Percentiles rank a stretch among this genome's conserved stretches.
These are phyloP conservation scores for Scedosporium apiospermum DNA, from an alignment of 2,329 filamentous ascomycete species.

Conservation along the genomic window DNA sequence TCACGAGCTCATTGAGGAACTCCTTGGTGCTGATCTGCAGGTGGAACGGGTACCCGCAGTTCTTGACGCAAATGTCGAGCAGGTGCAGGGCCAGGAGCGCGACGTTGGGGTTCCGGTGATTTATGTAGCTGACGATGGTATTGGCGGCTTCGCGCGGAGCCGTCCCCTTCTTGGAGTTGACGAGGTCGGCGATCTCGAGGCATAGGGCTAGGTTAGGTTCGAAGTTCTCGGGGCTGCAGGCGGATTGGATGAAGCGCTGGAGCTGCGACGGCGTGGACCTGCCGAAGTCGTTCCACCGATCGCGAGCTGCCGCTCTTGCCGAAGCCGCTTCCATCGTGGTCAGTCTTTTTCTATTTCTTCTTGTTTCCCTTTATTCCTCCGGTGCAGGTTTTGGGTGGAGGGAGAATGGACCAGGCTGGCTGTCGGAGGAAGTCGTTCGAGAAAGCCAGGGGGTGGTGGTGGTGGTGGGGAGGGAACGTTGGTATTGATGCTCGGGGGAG, in stretches of 20 bases:
- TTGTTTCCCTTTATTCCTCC: neutral
- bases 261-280: conserved; percentile 75
- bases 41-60: conserved; percentile 98
- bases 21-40: conserved; percentile 98
- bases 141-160: conserved; percentile 91
- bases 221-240: conserved; percentile 94
- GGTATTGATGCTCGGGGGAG: too few relatives aligned
- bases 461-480: too few relatives aligned
- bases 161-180: conserved; percentile 95
- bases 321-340: conserved; percentile 81
- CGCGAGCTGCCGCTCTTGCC: conserved; percentile 87
- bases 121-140: conserved; percentile 87
- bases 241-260: conserved; percentile 91
- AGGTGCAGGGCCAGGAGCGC: conserved; percentile 81
- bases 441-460: too few relatives aligned
- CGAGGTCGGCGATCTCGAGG: conserved; percentile 90
- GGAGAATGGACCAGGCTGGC: too few relatives aligned
- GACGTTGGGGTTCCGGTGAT: conserved; percentile 94
- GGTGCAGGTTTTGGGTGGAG: neutral
- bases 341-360: neutral
- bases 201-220: conserved; percentile 95
- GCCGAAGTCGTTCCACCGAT: conserved; percentile 80
- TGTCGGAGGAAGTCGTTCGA: too few relatives aligned
- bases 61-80: conserved; percentile 98
- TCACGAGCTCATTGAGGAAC: conserved; percentile 95